phyloP scores from a whole-genome alignment of 2,329 filamentous ascomycete genomes.

The Apiospora hydei region DNA sequence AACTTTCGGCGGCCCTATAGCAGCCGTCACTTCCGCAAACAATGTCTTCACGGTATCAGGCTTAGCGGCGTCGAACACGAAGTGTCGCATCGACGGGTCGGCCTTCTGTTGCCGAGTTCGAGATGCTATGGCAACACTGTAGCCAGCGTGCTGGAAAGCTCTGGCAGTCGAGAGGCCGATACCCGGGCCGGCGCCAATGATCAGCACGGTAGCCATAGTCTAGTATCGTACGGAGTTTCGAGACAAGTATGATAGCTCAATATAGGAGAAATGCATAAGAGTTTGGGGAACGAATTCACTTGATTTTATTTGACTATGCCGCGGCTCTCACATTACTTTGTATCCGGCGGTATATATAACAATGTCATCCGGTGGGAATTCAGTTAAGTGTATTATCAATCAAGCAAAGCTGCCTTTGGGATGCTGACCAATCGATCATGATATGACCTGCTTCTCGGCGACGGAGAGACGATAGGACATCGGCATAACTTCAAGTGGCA shows the following conservation, averaged over 20 bases:
- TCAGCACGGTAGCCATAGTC: conserved; percentile 35
- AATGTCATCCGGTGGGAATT: neutral
- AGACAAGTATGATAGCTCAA: neutral
- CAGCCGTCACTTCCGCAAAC: conserved; percentile 31
- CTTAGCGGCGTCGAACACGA: conserved; percentile 28
- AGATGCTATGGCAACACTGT: conserved; percentile 37
- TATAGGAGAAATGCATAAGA: neutral
- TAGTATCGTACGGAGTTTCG: neutral
- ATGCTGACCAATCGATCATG: neutral
- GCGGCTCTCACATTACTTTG: neutral
- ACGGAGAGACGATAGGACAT: neutral
- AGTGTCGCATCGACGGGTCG: conserved; percentile 30
- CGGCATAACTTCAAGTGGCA: neutral
- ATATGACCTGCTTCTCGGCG: neutral
- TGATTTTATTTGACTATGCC: neutral
- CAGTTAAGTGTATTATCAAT: neutral
- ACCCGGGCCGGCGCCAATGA: conserved; percentile 39
- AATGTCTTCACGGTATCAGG: conserved; percentile 32
- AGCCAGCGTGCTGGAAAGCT: conserved; percentile 36
- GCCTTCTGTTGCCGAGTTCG: conserved; percentile 35
- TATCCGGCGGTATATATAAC: neutral
- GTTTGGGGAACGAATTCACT: neutral
- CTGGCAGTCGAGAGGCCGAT: conserved; percentile 34
- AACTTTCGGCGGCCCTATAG: conserved; percentile 27
- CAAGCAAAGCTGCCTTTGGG: neutral